phyloP scores from a whole-genome alignment of 148 eudicot species.

The Vaccinium macrocarpon region DNA sequence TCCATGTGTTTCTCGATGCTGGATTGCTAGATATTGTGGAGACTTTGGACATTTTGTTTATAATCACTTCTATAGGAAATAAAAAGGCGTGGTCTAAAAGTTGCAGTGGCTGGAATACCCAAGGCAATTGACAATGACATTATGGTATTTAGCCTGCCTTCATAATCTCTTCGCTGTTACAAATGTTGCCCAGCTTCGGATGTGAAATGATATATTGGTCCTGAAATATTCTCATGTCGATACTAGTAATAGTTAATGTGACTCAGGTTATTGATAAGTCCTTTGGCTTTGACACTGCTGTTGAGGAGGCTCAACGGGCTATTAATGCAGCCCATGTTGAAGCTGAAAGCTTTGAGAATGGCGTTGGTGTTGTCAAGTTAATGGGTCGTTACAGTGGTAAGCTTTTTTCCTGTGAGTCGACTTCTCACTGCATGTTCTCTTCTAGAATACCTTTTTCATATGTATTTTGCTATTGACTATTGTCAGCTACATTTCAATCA shows the following conservation, averaged over 20 bases:
- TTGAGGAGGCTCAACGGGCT: slow-evolving; percentile 98
- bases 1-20: neutral
- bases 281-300: slow-evolving; percentile 98
- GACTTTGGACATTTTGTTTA: neutral
- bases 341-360: slow-evolving; percentile 91
- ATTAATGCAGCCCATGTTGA: slow-evolving; percentile 98
- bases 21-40: neutral
- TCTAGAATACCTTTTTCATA: neutral
- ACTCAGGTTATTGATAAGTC: slow-evolving; percentile 88
- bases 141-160: slow-evolving; percentile 34
- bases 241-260: too few species aligned
- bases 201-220: neutral
- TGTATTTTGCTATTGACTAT: neutral
- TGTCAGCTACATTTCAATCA: neutral
- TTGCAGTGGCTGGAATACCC: slow-evolving; percentile 52
- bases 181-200: neutral
- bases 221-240: neutral
- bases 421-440: neutral
- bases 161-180: neutral
- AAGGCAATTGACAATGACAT: slow-evolving; percentile 63
- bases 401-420: slow-evolving; percentile 11
- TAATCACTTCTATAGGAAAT: slow-evolving; percentile 36
- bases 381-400: slow-evolving; percentile 98
- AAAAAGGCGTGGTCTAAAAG: slow-evolving; percentile 52
- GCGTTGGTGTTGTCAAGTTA: slow-evolving; percentile 88